Evolutionary conservation across 2,329 filamentous ascomycete species (phyloP).

Genomic region (Tolypocladium sp.): DNA sequence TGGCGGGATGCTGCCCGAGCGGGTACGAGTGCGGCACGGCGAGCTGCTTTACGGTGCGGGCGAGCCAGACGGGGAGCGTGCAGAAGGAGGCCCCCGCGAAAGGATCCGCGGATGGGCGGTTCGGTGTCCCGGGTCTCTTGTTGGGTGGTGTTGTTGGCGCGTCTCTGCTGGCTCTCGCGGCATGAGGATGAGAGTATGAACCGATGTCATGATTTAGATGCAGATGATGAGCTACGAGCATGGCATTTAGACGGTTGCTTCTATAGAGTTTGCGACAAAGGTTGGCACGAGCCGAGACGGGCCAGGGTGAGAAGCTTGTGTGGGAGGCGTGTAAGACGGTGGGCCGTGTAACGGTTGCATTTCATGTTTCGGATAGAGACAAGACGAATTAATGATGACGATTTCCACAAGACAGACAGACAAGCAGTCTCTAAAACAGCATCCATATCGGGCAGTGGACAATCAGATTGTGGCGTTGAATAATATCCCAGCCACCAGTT

Average conservation of each 20-base stretch:
- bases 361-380: not conserved
- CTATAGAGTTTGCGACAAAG: not conserved
- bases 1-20: conserved; percentile 75
- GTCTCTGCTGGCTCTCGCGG: not conserved
- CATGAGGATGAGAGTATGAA: not conserved
- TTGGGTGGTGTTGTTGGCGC: not conserved
- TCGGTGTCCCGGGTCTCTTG: not conserved
- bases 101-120: conserved; percentile 1
- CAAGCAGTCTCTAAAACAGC: not conserved
- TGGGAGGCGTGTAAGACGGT: not conserved
- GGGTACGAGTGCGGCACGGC: conserved; percentile 65
- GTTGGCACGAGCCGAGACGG: not conserved
- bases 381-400: not conserved
- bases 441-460: not conserved
- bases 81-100: conserved; percentile 40
- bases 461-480: too few relatives aligned
- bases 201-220: not conserved
- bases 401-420: not conserved
- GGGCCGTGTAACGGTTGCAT: not conserved
- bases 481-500: not conserved
- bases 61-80: conserved; percentile 45
- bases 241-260: not conserved
- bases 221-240: not conserved
- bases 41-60: conserved; percentile 55
- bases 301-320: not conserved